These are phyloP conservation scores for Nitzschia sp. DNA, from an alignment of 108 stramenopile genomes.

Conservation along the genomic window DNA sequence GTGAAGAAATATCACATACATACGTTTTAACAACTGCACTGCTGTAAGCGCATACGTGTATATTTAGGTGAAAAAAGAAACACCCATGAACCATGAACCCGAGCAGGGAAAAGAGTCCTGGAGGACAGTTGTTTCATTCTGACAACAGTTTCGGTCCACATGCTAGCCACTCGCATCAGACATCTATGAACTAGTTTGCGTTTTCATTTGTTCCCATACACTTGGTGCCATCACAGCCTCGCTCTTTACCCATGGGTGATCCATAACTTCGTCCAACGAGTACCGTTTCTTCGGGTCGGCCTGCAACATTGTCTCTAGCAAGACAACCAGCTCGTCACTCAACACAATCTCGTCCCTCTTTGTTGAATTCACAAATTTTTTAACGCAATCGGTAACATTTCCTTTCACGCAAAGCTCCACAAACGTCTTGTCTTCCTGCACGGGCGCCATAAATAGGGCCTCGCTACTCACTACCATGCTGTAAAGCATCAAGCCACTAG, in stretches of 20 bases:
- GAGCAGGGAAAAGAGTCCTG: too few species aligned
- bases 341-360: conserved; percentile 27
- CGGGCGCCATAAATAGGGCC: conserved; percentile 64
- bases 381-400: conserved; percentile 21
- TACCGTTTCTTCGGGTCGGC: conserved; percentile 60
- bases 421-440: conserved; percentile 64
- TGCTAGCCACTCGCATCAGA: too few species aligned
- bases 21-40: too few species aligned
- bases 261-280: conserved; percentile 54
- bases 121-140: too few species aligned
- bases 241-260: conserved; percentile 66
- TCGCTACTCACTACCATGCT: conserved; percentile 67
- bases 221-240: neutral
- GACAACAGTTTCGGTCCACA: too few species aligned
- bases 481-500: conserved; percentile 79
- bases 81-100: too few species aligned
- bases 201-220: neutral
- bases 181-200: too few species aligned
- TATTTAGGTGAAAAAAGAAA: too few species aligned
- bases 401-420: conserved; percentile 50
- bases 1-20: too few species aligned
- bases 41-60: too few species aligned
- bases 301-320: conserved; percentile 71
- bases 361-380: conserved; percentile 29
- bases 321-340: conserved; percentile 47